Evolutionary conservation across 129 eudicot genomes (phyloP).

Genomic region (Ambrosia trifida): DNA sequence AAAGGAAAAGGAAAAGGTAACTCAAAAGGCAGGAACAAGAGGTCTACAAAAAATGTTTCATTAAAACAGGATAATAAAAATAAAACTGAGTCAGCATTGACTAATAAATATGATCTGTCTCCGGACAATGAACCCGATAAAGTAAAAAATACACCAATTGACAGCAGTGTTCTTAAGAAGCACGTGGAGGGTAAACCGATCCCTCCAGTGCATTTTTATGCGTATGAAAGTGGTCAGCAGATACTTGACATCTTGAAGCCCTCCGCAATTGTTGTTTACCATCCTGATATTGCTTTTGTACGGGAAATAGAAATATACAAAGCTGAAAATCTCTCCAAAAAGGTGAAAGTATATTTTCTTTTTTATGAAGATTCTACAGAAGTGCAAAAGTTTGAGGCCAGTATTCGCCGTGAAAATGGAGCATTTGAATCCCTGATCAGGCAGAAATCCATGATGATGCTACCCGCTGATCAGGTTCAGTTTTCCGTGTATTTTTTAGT

Average conservation of each 20-base stretch:
- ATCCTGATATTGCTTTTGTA: slow-evolving; percentile 90
- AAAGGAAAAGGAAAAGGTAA: slow-evolving; percentile 46
- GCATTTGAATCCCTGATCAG: slow-evolving; percentile 95
- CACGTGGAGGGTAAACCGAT: slow-evolving; percentile 52
- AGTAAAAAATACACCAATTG: slow-evolving; percentile 13
- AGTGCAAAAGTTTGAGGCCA: slow-evolving; percentile 89
- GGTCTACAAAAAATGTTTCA: slow-evolving; percentile 23
- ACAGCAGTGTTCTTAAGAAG: slow-evolving; percentile 48
- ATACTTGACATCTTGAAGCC: slow-evolving; percentile 81
- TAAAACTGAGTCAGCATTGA: slow-evolving; percentile 22
- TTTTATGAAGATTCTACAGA: slow-evolving; percentile 97
- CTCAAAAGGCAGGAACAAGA: slow-evolving; percentile 44
- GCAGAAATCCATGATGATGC: slow-evolving; percentile 94
- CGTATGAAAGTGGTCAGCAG: slow-evolving; percentile 71
- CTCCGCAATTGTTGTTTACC: slow-evolving; percentile 73
- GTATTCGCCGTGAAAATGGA: slow-evolving; percentile 91
- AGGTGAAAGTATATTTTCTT: slow-evolving; percentile 81
- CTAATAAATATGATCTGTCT: slow-evolving; percentile 32
- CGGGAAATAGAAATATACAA: slow-evolving; percentile 89
- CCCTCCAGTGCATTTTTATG: slow-evolving; percentile 76
- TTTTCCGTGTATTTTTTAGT: not conserved
- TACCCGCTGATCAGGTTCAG: slow-evolving; percentile 80
- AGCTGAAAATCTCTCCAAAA: slow-evolving; percentile 77
- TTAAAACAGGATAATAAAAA: slow-evolving; percentile 28
- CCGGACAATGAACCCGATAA: slow-evolving; percentile 32